Percentiles rank a stretch among this genome's conserved stretches.
These are phyloP conservation scores for Apiospora saccharicola DNA, from an alignment of 2,329 filamentous ascomycete species.

Conservation along the genomic window DNA sequence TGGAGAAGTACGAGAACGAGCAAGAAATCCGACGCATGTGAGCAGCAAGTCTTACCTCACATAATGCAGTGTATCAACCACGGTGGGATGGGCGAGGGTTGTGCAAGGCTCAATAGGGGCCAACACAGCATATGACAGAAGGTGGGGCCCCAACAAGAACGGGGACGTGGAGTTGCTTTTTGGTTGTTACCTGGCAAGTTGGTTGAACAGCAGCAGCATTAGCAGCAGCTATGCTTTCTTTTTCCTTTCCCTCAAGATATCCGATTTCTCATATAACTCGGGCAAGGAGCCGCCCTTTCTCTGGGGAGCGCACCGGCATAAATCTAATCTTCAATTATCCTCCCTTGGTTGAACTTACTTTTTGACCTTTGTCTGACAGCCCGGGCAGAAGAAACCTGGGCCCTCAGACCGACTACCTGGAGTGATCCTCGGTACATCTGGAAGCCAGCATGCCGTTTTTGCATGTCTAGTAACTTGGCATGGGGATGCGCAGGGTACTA, in stretches of 20 bases:
- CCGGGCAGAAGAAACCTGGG: background rate
- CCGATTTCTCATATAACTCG: conserved; percentile 9
- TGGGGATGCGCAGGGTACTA: background rate
- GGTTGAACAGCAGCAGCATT: conserved; percentile 1
- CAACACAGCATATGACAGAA: conserved; percentile 15
- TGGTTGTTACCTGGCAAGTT: background rate
- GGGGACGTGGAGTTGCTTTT: conserved; percentile 17
- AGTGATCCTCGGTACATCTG: background rate
- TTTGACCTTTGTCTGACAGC: background rate
- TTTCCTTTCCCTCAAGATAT: conserved; percentile 7
- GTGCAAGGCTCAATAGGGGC: conserved; percentile 4
- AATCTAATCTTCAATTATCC: conserved; percentile 18
- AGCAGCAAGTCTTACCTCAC: conserved; percentile 11
- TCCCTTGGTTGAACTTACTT: conserved; percentile 8
- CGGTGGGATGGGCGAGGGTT: background rate
- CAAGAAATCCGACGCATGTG: conserved; percentile 86
- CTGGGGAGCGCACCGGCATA: background rate
- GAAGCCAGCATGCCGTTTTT: background rate
- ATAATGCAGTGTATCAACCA: background rate
- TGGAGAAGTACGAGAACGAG: conserved; percentile 89
- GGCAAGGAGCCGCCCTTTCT: background rate
- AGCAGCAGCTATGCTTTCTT: background rate
- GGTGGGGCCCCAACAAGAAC: conserved; percentile 15
- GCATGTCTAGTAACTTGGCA: background rate
- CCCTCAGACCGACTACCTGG: background rate